These are phyloP conservation scores for Calonectria fujianensis DNA, from an alignment of 2,329 filamentous ascomycete species.

Conservation along the genomic window DNA sequence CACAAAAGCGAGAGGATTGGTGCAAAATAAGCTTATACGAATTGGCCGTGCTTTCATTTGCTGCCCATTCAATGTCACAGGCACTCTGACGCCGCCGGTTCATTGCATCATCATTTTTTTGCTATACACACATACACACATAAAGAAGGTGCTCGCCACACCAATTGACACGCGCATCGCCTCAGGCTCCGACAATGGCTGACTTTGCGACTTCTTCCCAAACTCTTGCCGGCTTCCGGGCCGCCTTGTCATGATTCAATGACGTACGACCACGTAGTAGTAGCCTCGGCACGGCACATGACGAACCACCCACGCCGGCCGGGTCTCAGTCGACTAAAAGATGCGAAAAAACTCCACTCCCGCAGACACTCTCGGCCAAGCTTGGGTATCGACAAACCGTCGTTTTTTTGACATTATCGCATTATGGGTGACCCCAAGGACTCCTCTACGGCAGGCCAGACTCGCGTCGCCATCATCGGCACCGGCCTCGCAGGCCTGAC, in stretches of 20 bases:
- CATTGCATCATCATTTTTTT: not conserved
- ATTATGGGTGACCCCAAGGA: not conserved
- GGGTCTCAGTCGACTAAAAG: not conserved
- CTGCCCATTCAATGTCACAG: not conserved
- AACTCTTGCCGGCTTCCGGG: not conserved
- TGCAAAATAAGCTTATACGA: slow-evolving; percentile 19
- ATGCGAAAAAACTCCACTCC: slow-evolving; percentile 24
- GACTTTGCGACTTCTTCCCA: not conserved
- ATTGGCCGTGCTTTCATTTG: not conserved
- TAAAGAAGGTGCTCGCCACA: not conserved
- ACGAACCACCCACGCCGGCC: slow-evolving; percentile 1
- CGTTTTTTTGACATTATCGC: not conserved
- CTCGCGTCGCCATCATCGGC: slow-evolving; percentile 59
- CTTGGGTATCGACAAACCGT: not conserved
- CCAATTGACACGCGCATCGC: not conserved
- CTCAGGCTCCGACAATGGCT: not conserved
- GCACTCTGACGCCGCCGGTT: not conserved
- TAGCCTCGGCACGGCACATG: slow-evolving; percentile 30
- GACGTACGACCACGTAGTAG: slow-evolving; percentile 12
- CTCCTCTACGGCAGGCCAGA: slow-evolving; percentile 1
- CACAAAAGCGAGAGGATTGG: not conserved
- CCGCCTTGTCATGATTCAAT: not conserved
- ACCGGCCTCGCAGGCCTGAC: slow-evolving; percentile 63
- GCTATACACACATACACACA: no score
- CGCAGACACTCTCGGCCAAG: slow-evolving; percentile 6